Evolutionary conservation across 2,329 filamentous ascomycete species (phyloP), one percentile per base, ranked within the genome.

Genomic region (Rachicladosporium sp.): DNA sequence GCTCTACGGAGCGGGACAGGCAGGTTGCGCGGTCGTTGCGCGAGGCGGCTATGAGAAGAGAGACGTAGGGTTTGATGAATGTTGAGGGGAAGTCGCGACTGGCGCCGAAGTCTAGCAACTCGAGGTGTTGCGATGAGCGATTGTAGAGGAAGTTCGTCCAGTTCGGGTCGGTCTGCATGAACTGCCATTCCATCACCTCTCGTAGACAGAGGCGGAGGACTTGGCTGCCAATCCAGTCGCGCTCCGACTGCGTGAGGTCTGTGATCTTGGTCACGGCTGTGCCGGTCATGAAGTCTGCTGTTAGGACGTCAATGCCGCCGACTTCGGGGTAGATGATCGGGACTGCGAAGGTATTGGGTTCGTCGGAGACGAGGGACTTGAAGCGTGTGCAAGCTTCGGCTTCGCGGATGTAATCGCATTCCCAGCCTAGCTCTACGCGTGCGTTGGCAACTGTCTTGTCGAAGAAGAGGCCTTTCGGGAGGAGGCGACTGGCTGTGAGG

Each of bases 91-190:
- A 98, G 49, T 87, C 89, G 52, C 91, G 74, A 12, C 82, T 87
- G 29, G 91, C 91, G 43, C 91, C 91, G 61, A 98, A 98, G 63
- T 98, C 93, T 38, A 98, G 78, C 1, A 98, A 74, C 61, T 94
- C 88, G 10, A 98, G 78, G 55, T 78, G 82, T 41, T 52, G 45
- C 3, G 71, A 76, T 12, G 67, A 52, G 1, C 77, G 67, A 52
- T 96, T 91, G 69, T 86, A 98, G 12, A 96, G 71, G 61, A 98
- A 98, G 63, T 98, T 98, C 29, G 89, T 96, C 91, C 91, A 98
- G 68, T 98, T 98, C 31, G 91, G 91, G 57, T 98, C 91, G 4
- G 91, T 98, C 65, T 98, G 91, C 91, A 98, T 98, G 67, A 93
- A 96, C 44, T 73, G 79, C 74, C 95, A 96, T 62, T 94, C 86